Evolutionary conservation across 495 filamentous ascomycete genomes (phyloP), one percentile per base, ranked within the genome.

Genomic region (Neurospora sp.): DNA sequence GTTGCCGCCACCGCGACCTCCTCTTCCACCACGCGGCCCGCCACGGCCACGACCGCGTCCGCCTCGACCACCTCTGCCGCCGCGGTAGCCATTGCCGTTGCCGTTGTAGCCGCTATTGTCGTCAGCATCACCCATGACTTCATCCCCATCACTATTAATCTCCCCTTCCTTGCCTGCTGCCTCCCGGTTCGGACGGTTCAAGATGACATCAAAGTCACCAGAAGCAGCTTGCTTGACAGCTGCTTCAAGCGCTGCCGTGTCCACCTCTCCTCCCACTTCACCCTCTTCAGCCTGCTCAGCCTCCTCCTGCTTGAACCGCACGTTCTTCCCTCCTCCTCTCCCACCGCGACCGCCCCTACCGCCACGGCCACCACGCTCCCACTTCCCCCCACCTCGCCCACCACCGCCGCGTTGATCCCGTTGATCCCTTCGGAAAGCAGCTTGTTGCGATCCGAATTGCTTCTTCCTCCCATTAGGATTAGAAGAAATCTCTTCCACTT

Each of bases 131-230:
- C 2, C 74, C 46, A 72, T 69, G 12, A 74, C 71, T 31, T 76
- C 71, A 7, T 76, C 73, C 1, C 75, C 76, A 3, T 75, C 76
- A 31, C 74, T 76, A 23, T 72, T 44, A 18, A 81, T 72, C 54
- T 80, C 78, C 9, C 78, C 78, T 7, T 79, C 78, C 48, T 81
- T n/a, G n/a, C n/a, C 79, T 0, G 40, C 72, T 11, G 72, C 42
- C 18, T 44, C 42, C 18, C 42, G 42, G 42, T 9, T 44, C 42
- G 18, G 18, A 44, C 31, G 31, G 31, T 44, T 44, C 42, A 31
- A 12, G 5, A 62, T 62, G 54, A 16, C 54, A 16, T 31, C 23
- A 16, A 31, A 31, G 1, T 62, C 54, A 12, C 54, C 54, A 16
- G 27, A 31, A 16, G 54, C 54, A 66, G 54, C 54, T 8, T 66